Conservation (phyloP, 345 rosid species). For the Brassica cretica region DNA sequence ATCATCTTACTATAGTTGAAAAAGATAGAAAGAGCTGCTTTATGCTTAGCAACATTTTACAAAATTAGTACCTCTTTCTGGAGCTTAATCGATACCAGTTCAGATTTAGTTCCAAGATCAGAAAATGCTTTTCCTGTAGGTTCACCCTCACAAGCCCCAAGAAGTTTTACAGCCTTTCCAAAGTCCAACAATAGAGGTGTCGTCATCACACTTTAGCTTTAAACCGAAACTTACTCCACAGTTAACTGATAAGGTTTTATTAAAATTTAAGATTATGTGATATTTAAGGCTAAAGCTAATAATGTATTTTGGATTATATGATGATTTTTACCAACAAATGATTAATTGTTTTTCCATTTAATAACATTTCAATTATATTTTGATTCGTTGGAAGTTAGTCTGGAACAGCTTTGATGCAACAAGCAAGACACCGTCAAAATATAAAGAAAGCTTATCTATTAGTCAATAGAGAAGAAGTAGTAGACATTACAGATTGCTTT, state of each 20-base stretch:
- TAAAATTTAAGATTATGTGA: neutral
- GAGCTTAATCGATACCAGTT: constrained; percentile 66
- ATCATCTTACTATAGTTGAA: too few relatives aligned
- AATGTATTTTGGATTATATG: neutral
- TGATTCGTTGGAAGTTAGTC: neutral
- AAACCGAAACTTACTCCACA: neutral
- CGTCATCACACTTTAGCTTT: neutral
- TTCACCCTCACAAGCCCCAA: constrained; percentile 89
- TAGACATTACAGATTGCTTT: neutral
- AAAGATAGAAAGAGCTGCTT: too few relatives aligned
- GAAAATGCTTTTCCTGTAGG: constrained; percentile 80
- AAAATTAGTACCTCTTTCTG: constrained; percentile 98
- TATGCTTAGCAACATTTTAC: too few relatives aligned
- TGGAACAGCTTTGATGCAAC: neutral
- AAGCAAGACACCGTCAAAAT: neutral
- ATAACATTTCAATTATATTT: neutral
- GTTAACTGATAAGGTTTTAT: neutral
- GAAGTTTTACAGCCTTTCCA: constrained; percentile 91
- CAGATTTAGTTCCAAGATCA: constrained; percentile 90
- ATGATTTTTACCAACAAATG: neutral
- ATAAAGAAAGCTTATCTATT: neutral
- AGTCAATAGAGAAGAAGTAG: neutral
- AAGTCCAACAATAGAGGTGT: constrained; percentile 51
- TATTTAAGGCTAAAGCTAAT: too few relatives aligned
- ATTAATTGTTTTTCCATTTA: neutral